A percentile compares a stretch with the other conserved stretches of the same genome.
These are phyloP conservation scores for Hibiscus trionum DNA, from an alignment of 345 rosid species.

Conservation along the genomic window DNA sequence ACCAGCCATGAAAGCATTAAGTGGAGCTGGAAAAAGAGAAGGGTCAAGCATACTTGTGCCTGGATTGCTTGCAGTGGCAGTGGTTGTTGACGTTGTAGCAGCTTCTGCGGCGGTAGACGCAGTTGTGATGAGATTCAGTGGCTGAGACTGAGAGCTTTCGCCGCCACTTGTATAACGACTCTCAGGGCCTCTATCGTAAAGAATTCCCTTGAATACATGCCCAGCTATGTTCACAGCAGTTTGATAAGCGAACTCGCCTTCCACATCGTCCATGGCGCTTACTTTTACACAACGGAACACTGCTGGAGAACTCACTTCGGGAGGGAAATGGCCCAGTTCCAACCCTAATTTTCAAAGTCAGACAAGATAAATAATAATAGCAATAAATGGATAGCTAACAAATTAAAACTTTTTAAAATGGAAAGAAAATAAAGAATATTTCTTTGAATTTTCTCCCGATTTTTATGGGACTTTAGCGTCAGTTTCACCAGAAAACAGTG, in stretches of 20 bases:
- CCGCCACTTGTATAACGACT: conserved; percentile 22
- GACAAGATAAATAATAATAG: conserved; percentile 1
- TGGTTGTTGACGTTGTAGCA: conserved; percentile 24
- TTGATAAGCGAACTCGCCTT: conserved; percentile 38
- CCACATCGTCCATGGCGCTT: conserved; percentile 32
- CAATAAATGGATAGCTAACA: neutral
- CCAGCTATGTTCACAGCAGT: conserved; percentile 43
- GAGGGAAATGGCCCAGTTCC: conserved; percentile 33
- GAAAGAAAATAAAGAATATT: conserved; percentile 6
- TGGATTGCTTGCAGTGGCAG: conserved; percentile 21
- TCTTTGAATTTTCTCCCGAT: neutral
- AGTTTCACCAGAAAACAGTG: neutral
- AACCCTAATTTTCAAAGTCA: conserved; percentile 24
- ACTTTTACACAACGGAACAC: conserved; percentile 41
- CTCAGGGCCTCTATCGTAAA: conserved; percentile 62
- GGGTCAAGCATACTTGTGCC: conserved; percentile 37
- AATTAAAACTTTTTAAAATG: neutral
- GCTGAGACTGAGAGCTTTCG: conserved; percentile 35
- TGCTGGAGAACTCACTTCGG: conserved; percentile 37
- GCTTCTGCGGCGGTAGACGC: conserved; percentile 29
- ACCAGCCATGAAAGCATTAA: conserved; percentile 73
- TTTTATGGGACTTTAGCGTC: conserved; percentile 29
- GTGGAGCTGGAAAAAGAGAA: conserved; percentile 67
- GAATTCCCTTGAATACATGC: conserved; percentile 47
- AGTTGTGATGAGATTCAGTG: conserved; percentile 47